phyloP scores from a whole-genome alignment of 306 rosid genomes.

The Canavalia gladiata region DNA sequence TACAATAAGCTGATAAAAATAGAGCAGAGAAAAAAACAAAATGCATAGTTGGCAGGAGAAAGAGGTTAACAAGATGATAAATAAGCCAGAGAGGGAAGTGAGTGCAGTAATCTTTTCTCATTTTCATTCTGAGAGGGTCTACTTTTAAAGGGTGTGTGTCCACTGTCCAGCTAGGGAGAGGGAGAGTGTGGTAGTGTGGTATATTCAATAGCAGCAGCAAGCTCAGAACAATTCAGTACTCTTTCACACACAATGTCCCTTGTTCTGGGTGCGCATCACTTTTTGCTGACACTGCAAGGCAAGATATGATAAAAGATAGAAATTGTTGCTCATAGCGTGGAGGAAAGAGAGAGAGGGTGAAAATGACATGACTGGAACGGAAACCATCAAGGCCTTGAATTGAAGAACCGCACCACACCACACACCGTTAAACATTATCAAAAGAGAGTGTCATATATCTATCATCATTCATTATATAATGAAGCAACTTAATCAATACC shows the following conservation, averaged over 20 bases:
- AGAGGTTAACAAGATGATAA: constrained; percentile 37
- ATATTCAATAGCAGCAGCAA: constrained; percentile 39
- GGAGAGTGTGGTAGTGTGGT: constrained; percentile 15
- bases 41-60: constrained; percentile 41
- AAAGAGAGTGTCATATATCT: not conserved
- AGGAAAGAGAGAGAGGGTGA: constrained; percentile 58
- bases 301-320: constrained; percentile 77
- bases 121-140: constrained; percentile 47
- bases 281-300: constrained; percentile 77
- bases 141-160: constrained; percentile 44
- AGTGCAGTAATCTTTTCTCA: constrained; percentile 46
- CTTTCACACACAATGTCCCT: constrained; percentile 40
- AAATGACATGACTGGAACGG: constrained; percentile 91
- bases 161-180: constrained; percentile 19
- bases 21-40: constrained; percentile 32
- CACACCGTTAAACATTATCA: not conserved
- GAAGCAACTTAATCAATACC: constrained; percentile 1
- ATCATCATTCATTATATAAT: not conserved
- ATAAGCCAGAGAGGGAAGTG: constrained; percentile 45
- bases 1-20: constrained; percentile 19
- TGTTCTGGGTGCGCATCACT: constrained; percentile 70
- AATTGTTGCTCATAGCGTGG: constrained; percentile 48
- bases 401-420: constrained; percentile 43
- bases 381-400: constrained; percentile 70
- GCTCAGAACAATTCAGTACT: constrained; percentile 50